Percentiles rank a stretch among this genome's conserved stretches.
phyloP scores from a whole-genome alignment of 768 basidiomycete genomes.

The Lyophyllum decastes region DNA sequence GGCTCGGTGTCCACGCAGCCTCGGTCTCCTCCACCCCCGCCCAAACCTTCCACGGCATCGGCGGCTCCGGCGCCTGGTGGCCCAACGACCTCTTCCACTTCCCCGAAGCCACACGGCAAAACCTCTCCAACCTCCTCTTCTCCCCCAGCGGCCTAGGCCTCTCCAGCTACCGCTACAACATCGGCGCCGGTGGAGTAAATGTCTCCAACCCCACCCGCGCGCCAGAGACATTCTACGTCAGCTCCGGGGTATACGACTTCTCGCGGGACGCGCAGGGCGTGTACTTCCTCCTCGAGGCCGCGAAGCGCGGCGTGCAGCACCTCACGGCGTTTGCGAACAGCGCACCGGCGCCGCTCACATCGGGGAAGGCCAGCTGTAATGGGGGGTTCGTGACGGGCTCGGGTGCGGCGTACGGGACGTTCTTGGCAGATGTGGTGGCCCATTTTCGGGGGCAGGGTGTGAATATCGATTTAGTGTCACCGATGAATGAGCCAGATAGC shows the following conservation, averaged over 20 bases:
- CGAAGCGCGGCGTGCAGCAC: conserved; percentile 32
- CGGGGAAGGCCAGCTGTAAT: conserved; percentile 35
- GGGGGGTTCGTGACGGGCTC: conserved; percentile 35
- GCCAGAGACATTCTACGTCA: conserved; percentile 37
- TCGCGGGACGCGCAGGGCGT: conserved; percentile 38
- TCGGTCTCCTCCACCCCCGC: conserved; percentile 29
- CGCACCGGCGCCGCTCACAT: conserved; percentile 37
- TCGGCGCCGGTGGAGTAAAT: conserved; percentile 43
- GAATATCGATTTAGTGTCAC: conserved; percentile 39
- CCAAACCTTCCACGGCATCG: conserved; percentile 40
- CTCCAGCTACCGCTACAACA: conserved; percentile 43
- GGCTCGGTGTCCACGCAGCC: conserved; percentile 16
- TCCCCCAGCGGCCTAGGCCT: conserved; percentile 37
- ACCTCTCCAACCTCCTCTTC: conserved; percentile 42
- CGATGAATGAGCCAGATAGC: conserved; percentile 46
- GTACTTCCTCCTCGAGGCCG: conserved; percentile 42
- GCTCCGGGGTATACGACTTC: conserved; percentile 40
- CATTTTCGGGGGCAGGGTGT: conserved; percentile 40
- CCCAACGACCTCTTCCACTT: conserved; percentile 42
- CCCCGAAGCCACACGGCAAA: conserved; percentile 39
- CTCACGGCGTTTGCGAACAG: conserved; percentile 46
- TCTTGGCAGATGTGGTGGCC: conserved; percentile 39
- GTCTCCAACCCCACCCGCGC: conserved; percentile 40
- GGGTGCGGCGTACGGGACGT: conserved; percentile 41
- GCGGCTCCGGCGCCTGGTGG: conserved; percentile 51